Percentiles rank a stretch among this genome's conserved stretches.
These are phyloP conservation scores for Amauroascus verrucosus DNA, from an alignment of 2,329 filamentous ascomycete species.

Conservation along the genomic window DNA sequence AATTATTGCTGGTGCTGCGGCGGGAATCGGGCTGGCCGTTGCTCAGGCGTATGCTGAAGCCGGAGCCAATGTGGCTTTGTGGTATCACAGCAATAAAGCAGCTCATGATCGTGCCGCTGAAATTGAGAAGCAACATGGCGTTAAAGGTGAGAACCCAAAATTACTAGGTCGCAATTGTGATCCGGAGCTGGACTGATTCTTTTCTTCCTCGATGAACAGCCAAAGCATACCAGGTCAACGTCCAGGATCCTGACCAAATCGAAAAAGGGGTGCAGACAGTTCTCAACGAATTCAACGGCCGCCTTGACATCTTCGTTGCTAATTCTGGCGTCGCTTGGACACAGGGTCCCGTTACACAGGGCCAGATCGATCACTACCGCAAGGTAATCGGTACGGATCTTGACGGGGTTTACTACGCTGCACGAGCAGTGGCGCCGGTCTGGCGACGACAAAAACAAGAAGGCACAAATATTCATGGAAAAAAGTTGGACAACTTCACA, in stretches of 20 bases:
- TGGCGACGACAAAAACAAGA: conserved; percentile 62
- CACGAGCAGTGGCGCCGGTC: conserved; percentile 57
- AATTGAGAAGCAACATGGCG: conserved; percentile 55
- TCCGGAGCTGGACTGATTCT: not conserved
- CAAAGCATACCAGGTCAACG: conserved; percentile 43
- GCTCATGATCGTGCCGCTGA: conserved; percentile 52
- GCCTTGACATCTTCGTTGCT: conserved; percentile 68
- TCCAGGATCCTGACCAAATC: conserved; percentile 35
- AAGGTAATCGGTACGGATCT: conserved; percentile 62
- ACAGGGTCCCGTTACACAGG: conserved; percentile 57
- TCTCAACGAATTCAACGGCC: conserved; percentile 57
- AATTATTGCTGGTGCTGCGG: conserved; percentile 59
- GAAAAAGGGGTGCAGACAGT: conserved; percentile 34
- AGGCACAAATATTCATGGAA: conserved; percentile 52
- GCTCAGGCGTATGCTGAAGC: conserved; percentile 58
- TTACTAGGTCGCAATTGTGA: not conserved
- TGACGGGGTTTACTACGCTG: conserved; percentile 69
- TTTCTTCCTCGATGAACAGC: conserved; percentile 22
- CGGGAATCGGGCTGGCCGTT: conserved; percentile 57
- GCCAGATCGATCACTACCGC: conserved; percentile 52
- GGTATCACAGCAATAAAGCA: conserved; percentile 61
- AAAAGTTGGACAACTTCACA: conserved; percentile 50
- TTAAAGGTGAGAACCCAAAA: conserved; percentile 45
- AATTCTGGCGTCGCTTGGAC: conserved; percentile 70
- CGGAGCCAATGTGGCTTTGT: conserved; percentile 61